Base-by-base conservation (phyloP, 257 asterid species). In the Ocimum tenuiflorum region DNA sequence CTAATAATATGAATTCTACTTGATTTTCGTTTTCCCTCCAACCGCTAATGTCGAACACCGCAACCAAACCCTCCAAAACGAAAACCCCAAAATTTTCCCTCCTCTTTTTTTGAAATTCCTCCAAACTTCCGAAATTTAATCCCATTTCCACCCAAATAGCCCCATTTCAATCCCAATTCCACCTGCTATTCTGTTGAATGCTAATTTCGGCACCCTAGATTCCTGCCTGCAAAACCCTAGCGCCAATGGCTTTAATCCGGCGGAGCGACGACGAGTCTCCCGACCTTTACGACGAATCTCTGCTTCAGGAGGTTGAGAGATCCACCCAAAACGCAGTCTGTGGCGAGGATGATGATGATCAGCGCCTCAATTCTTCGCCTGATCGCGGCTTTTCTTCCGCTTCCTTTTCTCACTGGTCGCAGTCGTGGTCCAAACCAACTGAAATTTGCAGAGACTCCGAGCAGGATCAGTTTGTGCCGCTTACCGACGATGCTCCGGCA, bases 51-150 rank as follows among this genome's bases (percentile, higher is more conserved):
- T 3, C 6, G 35, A 4, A 39, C 7, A 55, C 36, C 15, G 43
- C 41, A 31, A 5, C 10, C 9, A 49, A 43, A 24, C 68, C 36
- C 33, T 13, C 65, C 65, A 38, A 38, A 65, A 65, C 12, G 13
- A 52, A 52, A 27, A 13, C 1, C 42, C 49, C 49, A 43, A n/a
- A 60, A 50, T 6, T 56, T 72, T 72, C 69, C 73, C 77, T 59
- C 69, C 59, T 59, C 45, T 66, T 66, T 59, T 65, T 59, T 73
- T 60, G 31, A 73, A 66, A 58, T 55, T 68, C 77, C 73, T 64
- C 73, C 68, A 65, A 36, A 49, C 57, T 43, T 45, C 53, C 54
- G 3, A 19, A 14, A 23, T 22, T 41, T 4, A 52, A 61, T 49
- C 36, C 46, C 14, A 11, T 49, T 70, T 48, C 19, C 39, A 15